Conservation (phyloP, 2,329 filamentous ascomycete species). For the Colletotrichum sp. region DNA sequence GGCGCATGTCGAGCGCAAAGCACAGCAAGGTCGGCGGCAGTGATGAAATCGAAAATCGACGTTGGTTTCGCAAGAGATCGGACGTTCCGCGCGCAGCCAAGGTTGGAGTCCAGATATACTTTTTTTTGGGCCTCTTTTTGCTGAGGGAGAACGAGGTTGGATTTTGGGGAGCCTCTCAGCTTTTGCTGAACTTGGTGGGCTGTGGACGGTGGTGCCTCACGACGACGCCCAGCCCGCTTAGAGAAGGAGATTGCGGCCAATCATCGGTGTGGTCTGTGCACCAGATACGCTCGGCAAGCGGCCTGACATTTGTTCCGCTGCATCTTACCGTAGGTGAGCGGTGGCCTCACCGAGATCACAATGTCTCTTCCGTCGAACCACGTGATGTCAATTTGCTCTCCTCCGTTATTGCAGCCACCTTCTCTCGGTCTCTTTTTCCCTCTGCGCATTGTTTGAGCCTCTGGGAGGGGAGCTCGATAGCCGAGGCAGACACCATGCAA, state of each 20-base stretch:
- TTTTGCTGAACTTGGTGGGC: slow-evolving; percentile 21
- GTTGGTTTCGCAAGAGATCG: neutral
- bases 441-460: neutral
- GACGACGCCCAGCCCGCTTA: slow-evolving; percentile 15
- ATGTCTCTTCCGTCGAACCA: neutral
- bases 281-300: neutral
- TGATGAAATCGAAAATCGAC: neutral
- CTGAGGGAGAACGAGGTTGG: neutral
- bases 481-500: neutral
- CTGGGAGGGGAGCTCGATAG: neutral
- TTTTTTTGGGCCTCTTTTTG: neutral
- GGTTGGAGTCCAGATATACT: neutral
- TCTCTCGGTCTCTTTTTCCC: neutral
- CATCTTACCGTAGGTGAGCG: neutral
- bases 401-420: neutral
- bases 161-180: slow-evolving; percentile 18
- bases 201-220: slow-evolving; percentile 17
- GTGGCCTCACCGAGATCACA: neutral
- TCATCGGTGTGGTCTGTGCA: slow-evolving; percentile 7
- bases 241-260: slow-evolving; percentile 9
- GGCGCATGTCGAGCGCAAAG: slow-evolving; percentile 18
- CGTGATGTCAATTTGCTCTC: neutral
- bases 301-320: neutral
- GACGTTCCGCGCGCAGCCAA: neutral
- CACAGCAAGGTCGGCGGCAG: neutral